phyloP scores from a whole-genome alignment of 2,329 filamentous ascomycete genomes.

The Trichoderma sp. region DNA sequence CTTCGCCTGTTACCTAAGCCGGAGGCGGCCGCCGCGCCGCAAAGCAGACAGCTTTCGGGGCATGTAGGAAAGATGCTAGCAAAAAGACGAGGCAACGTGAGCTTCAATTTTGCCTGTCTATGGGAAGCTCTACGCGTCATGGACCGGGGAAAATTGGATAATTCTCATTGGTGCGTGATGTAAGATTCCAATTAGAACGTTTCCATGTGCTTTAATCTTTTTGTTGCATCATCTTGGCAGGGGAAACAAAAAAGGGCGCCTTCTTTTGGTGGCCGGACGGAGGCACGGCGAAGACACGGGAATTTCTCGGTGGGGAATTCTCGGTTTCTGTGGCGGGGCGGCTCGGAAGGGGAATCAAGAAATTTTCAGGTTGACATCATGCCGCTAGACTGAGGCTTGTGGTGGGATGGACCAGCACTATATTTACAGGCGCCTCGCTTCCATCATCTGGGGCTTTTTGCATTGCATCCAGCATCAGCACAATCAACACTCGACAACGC shows the following conservation, averaged over 20 bases:
- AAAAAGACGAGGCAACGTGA: neutral
- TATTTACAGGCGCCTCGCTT: slow-evolving; percentile 14
- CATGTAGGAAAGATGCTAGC: neutral
- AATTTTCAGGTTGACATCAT: slow-evolving; percentile 21
- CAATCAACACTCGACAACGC: neutral
- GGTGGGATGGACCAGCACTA: neutral
- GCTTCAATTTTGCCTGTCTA: neutral
- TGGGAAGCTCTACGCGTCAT: neutral
- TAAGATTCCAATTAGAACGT: neutral
- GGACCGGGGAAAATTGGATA: neutral
- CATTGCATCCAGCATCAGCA: neutral
- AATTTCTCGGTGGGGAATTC: slow-evolving; percentile 22
- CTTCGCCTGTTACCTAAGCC: neutral
- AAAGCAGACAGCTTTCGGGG: neutral
- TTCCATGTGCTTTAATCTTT: neutral
- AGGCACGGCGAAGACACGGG: slow-evolving; percentile 3
- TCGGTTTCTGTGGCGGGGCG: slow-evolving; percentile 20
- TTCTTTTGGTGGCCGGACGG: neutral
- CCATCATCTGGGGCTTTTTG: neutral
- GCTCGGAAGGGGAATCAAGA: slow-evolving; percentile 14
- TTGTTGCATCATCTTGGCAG: neutral
- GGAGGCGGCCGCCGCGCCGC: slow-evolving; percentile 4
- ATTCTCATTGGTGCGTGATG: neutral
- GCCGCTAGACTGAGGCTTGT: neutral
- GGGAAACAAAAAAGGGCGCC: neutral